Evolutionary conservation across 2,329 filamentous ascomycete genomes (phyloP), one percentile per base, ranked within the genome.

Genomic region (Diaporthe sp.): DNA sequence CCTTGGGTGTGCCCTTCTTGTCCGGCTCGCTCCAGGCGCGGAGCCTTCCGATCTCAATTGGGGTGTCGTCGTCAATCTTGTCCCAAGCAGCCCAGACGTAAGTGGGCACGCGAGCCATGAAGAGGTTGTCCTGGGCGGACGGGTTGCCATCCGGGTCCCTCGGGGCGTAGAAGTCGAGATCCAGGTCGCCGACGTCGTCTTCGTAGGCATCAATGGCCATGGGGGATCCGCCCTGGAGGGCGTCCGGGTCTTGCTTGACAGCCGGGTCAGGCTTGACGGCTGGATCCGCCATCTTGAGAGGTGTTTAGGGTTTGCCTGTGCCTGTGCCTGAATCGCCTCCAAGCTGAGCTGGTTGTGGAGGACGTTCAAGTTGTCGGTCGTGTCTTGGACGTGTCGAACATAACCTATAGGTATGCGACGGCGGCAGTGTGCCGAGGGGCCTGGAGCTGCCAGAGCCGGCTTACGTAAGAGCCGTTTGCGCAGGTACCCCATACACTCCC

Each of bases 21-120:
- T 89, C 89, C 58, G 82, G 81, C 77, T 89, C 88, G 74, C 83
- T 85, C 88, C 89, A 92, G 77, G 88, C 89, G 73, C 90, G 87
- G 80, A 98, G 88, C 42, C 92, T 96, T 59, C 95, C 95, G 78
- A 98, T 91, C 82, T 94, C 90, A 77, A 98, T 94, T 84, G 96
- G 94, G 74, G 93, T 93, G 79, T 97, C 93, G 77, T 96, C 94
- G 79, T 94, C 93, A 19, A 97, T 85, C 78, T 92, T 89, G 75
- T 87, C 85, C 94, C 95, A 97, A 59, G 92, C 90, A 79, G 96
- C 91, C 92, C 95, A 97, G 74, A 98, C 88, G 82, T 94, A 93
- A 78, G 92, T 92, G 28, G 95, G 95, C 58, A 98, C 88, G 78
- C 94, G 93, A 71, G 94, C 93, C 68, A 98, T 88, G 87, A 95